phyloP scores from a whole-genome alignment of 2,329 filamentous ascomycete species.

The Penicillium sp. region DNA sequence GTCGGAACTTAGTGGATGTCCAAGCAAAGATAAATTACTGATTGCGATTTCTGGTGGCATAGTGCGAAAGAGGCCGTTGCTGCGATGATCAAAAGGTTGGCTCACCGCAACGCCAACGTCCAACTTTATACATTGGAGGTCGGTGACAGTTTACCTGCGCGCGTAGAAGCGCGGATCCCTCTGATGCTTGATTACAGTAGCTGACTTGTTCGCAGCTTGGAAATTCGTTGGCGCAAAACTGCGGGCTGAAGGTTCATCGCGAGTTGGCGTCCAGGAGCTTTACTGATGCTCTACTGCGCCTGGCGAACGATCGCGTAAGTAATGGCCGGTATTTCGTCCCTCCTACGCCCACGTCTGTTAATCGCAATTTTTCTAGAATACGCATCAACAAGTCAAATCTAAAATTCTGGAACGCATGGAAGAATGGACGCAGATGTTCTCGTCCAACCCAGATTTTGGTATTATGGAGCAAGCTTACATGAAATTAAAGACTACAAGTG shows the following conservation, averaged over 20 bases:
- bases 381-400: slow-evolving; percentile 91
- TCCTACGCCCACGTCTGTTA: neutral
- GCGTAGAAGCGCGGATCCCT: neutral
- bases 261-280: slow-evolving; percentile 89
- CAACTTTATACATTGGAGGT: slow-evolving; percentile 92
- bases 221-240: slow-evolving; percentile 90
- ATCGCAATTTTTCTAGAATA: slow-evolving; percentile 57
- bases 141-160: slow-evolving; percentile 19
- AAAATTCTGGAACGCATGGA: slow-evolving; percentile 97
- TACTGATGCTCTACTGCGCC: slow-evolving; percentile 85
- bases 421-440: slow-evolving; percentile 95
- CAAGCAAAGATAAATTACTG: slow-evolving; percentile 9
- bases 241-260: slow-evolving; percentile 79
- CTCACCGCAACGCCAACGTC: slow-evolving; percentile 92
- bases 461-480: slow-evolving; percentile 97
- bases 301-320: slow-evolving; percentile 76
- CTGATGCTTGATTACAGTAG: neutral
- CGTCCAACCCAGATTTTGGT: slow-evolving; percentile 81
- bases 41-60: slow-evolving; percentile 10
- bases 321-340: neutral
- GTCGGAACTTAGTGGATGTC: neutral
- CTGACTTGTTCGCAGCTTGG: slow-evolving; percentile 61
- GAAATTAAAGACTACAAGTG: slow-evolving; percentile 72
- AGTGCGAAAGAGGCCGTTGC: slow-evolving; percentile 80
- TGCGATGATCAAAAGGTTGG: slow-evolving; percentile 85